A percentile compares a stretch with the other conserved stretches of the same genome.
phyloP scores from a whole-genome alignment of 1,284 basidiomycete species.

The Ustilago curta region DNA sequence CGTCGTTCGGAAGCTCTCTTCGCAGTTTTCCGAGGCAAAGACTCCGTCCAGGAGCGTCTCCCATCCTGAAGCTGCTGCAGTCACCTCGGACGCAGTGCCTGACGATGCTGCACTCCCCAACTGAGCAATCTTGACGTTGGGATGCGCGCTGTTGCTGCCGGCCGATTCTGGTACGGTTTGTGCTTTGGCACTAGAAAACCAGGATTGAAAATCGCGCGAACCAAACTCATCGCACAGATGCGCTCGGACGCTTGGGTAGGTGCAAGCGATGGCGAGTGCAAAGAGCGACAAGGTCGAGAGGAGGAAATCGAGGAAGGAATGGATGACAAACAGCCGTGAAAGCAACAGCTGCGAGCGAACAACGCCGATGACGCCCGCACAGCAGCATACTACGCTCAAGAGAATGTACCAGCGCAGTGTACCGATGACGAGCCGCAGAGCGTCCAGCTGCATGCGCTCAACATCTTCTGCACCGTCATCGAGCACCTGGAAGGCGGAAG shows the following conservation, averaged over 20 bases:
- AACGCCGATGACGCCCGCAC: slow-evolving; percentile 48
- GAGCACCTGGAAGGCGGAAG: slow-evolving; percentile 8
- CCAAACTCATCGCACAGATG: slow-evolving; percentile 56
- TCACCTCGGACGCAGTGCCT: slow-evolving; percentile 14
- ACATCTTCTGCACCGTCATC: slow-evolving; percentile 46
- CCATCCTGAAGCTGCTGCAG: slow-evolving; percentile 40
- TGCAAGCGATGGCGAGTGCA: slow-evolving; percentile 49
- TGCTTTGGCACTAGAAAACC: slow-evolving; percentile 20
- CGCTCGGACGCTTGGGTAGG: slow-evolving; percentile 50
- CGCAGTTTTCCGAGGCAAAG: slow-evolving; percentile 53
- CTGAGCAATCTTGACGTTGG: background rate
- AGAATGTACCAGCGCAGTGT: slow-evolving; percentile 45
- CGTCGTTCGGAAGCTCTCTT: slow-evolving; percentile 48
- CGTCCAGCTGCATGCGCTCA: slow-evolving; percentile 55
- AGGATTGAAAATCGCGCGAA: slow-evolving; percentile 36
- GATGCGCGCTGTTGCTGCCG: background rate
- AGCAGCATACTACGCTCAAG: slow-evolving; percentile 42
- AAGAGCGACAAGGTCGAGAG: slow-evolving; percentile 55
- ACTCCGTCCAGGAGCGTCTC: slow-evolving; percentile 49
- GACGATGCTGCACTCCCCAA: background rate
- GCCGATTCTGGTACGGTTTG: background rate
- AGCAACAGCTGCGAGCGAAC: slow-evolving; percentile 44
- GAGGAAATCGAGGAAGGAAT: slow-evolving; percentile 59
- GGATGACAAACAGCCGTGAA: slow-evolving; percentile 53
- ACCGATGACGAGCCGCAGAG: slow-evolving; percentile 39